These are phyloP conservation scores for Colletotrichum tamarilloi DNA, from an alignment of 2,329 filamentous ascomycete genomes.

Conservation along the genomic window DNA sequence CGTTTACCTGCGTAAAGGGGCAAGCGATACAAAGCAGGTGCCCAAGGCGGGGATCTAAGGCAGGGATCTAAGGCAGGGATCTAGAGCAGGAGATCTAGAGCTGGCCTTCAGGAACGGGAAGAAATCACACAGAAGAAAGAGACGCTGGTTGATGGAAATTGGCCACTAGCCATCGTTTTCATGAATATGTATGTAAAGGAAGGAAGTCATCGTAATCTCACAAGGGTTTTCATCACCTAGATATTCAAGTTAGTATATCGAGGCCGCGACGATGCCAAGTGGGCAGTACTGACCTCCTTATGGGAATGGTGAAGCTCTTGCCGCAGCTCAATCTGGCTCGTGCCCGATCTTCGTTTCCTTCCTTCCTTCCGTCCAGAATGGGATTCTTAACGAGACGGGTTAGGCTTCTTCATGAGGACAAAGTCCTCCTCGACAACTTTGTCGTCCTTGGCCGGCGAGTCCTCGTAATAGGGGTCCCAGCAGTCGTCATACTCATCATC, in stretches of 20 bases:
- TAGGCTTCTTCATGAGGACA: constrained; percentile 20
- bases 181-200: background rate
- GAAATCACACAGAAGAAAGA: background rate
- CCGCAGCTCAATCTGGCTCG: background rate
- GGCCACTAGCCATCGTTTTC: background rate
- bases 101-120: background rate
- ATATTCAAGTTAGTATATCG: background rate
- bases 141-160: background rate
- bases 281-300: background rate
- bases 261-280: background rate
- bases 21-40: no score
- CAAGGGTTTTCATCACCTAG: background rate
- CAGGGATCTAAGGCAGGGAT: no score
- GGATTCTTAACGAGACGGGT: constrained; percentile 1
- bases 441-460: background rate
- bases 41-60: no score
- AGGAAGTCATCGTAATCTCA: background rate
- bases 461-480: constrained; percentile 24
- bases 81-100: background rate
- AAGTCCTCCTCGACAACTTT: constrained; percentile 13
- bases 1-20: no score
- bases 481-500: constrained; percentile 32
- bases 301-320: background rate
- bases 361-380: background rate
- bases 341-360: background rate